Base-by-base conservation (phyloP, 345 rosid species). In the Ceriops zippeliana region DNA sequence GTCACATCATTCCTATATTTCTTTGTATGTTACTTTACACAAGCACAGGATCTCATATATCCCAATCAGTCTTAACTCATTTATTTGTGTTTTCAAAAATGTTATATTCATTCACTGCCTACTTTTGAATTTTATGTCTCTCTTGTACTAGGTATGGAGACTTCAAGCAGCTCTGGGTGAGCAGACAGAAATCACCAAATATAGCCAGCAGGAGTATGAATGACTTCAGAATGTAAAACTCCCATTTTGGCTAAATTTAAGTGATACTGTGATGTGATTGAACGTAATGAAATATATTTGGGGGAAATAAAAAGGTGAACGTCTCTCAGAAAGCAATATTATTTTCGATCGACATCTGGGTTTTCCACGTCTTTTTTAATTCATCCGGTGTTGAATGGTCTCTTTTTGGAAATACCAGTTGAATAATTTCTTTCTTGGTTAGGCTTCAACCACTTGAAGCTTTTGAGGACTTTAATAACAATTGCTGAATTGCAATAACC, bases 91-190 rank as follows among this genome's bases (percentile, higher is more conserved):
- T 6, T 35, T 27, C 58, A 52, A 42, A 42, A 0, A 60, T 28
- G 30, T 28, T 28, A 28, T 62, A 20, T 58, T 30, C 9, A 61
- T 71, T 35, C 31, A 16, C 7, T 62, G 60, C 16, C 15, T 49
- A 26, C 30, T 10, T 56, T 31, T 52, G 46, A 11, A 8, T 24
- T 42, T 62, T 49, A 11, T 52, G 21, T 49, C 32, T 58, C 54
- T 70, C 21, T 70, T 59, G 26, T 9, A 58, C 65, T 79, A 93
- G 99, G 93, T 95, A 15, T 91, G 97, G 99, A 88, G 96, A 76
- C 99, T 95, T 70, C 96, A 95, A 75, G 98, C 96, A 65, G 99
- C 96, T 75, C 89, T 95, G 34, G 96, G 99, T 34, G 97, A 91
- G 85, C 99, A 91, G 79, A 82, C 89, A 30, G 97, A 91, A 82